Evolutionary conservation across 805 yeast species (phyloP).

Genomic region (Pichia insulana): DNA sequence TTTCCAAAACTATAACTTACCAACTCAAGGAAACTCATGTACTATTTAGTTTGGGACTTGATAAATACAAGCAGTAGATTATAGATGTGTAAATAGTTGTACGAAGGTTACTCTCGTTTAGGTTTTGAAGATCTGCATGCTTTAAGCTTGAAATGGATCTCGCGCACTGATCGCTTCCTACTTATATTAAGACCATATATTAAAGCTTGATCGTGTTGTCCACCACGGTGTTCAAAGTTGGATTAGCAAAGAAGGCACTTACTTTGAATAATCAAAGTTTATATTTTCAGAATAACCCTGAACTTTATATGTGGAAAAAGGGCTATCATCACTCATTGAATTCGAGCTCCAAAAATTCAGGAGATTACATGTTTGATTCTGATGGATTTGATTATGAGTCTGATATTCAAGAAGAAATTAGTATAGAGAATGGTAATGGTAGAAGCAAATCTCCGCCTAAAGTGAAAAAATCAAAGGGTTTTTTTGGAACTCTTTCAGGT

Average conservation of each 20-base stretch:
- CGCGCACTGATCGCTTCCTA: too few species aligned
- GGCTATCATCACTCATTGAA: slow-evolving; percentile 27
- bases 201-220: too few species aligned
- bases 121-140: too few species aligned
- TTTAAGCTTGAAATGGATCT: too few species aligned
- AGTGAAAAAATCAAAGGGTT: slow-evolving; percentile 1
- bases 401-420: slow-evolving; percentile 1
- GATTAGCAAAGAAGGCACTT: too few species aligned
- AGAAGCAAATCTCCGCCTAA: not conserved
- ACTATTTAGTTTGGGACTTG: slow-evolving; percentile 44
- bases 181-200: not conserved
- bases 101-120: too few species aligned
- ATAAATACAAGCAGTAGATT: slow-evolving; percentile 4
- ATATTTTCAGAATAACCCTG: too few species aligned
- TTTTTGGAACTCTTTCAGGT: slow-evolving; percentile 10
- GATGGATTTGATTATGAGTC: slow-evolving; percentile 5
- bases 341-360: slow-evolving; percentile 3
- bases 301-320: slow-evolving; percentile 20
- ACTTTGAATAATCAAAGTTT: too few species aligned
- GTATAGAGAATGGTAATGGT: not conserved
- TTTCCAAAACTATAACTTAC: slow-evolving; percentile 51
- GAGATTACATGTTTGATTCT: slow-evolving; percentile 8
- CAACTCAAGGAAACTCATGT: slow-evolving; percentile 70
- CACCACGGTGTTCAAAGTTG: too few species aligned
- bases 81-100: not conserved